Percentiles rank a stretch among this genome's conserved stretches.
These are phyloP conservation scores for Zychaea mexicana DNA, from an alignment of 371 early-diverging fungal species.

Conservation along the genomic window DNA sequence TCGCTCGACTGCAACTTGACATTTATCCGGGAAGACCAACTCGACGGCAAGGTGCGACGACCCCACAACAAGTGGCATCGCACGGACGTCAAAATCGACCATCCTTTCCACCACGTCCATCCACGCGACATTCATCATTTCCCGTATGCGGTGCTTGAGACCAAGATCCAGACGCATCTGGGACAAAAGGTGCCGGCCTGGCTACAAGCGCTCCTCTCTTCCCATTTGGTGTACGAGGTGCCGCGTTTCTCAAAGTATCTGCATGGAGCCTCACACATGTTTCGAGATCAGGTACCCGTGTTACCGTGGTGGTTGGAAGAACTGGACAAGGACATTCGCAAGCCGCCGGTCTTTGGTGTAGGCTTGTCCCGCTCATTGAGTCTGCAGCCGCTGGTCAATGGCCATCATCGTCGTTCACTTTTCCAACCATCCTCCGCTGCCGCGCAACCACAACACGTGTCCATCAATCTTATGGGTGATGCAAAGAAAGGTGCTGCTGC, in stretches of 20 bases:
- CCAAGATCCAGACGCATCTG: slow-evolving; percentile 92
- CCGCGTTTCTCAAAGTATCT: slow-evolving; percentile 99
- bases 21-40: slow-evolving; percentile 96
- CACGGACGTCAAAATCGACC: slow-evolving; percentile 85
- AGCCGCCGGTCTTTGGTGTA: slow-evolving; percentile 48
- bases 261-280: slow-evolving; percentile 94
- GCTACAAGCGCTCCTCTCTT: slow-evolving; percentile 86
- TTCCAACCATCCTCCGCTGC: slow-evolving; percentile 3
- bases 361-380: slow-evolving; percentile 49
- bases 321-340: slow-evolving; percentile 90
- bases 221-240: slow-evolving; percentile 93
- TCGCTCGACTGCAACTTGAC: slow-evolving; percentile 97
- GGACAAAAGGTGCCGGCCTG: slow-evolving; percentile 93
- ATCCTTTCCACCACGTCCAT: slow-evolving; percentile 86
- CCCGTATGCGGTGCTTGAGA: slow-evolving; percentile 98
- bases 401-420: slow-evolving; percentile 33
- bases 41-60: slow-evolving; percentile 44
- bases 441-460: background rate
- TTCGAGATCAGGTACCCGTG: slow-evolving; percentile 71
- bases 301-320: slow-evolving; percentile 97
- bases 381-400: slow-evolving; percentile 49
- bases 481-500: too few species aligned
- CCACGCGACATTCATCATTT: slow-evolving; percentile 86
- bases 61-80: slow-evolving; percentile 83
- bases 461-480: background rate